Conservation (phyloP, 2,329 filamentous ascomycete genomes). For the Talaromyces sp. region DNA sequence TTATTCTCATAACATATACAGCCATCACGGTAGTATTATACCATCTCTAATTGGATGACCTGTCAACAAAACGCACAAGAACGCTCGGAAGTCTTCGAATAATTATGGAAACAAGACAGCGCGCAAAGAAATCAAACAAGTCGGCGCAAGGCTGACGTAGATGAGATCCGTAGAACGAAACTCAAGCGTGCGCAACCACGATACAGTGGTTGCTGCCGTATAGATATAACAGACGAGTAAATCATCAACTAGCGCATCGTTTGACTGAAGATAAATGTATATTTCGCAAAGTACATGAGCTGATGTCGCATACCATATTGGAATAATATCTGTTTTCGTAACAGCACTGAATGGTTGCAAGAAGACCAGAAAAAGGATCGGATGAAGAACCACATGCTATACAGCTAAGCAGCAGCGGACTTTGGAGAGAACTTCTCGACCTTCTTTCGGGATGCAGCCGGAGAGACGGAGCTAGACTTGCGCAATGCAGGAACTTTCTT, state of each 20-base stretch:
- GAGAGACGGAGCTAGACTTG: constrained; percentile 39
- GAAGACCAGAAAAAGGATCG: background rate
- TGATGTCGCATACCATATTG: background rate
- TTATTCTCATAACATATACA: constrained; percentile 12
- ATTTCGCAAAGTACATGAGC: background rate
- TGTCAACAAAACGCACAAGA: background rate
- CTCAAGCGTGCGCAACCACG: background rate
- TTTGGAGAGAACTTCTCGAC: constrained; percentile 37
- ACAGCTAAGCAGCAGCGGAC: constrained; percentile 24
- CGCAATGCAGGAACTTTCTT: constrained; percentile 41
- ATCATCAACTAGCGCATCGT: too few species aligned
- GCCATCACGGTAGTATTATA: background rate
- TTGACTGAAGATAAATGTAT: background rate
- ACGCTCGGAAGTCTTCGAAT: background rate
- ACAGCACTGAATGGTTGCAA: background rate
- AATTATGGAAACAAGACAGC: background rate
- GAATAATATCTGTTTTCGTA: background rate
- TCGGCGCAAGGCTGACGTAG: background rate
- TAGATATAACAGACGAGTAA: background rate
- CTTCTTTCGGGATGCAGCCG: constrained; percentile 41
- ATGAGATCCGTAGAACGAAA: background rate
- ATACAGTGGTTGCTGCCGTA: background rate
- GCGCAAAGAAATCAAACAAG: background rate
- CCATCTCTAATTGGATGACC: background rate
- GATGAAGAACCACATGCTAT: background rate